Evolutionary conservation across 2,329 filamentous ascomycete genomes (phyloP).

Genomic region (Exophiala sideris): DNA sequence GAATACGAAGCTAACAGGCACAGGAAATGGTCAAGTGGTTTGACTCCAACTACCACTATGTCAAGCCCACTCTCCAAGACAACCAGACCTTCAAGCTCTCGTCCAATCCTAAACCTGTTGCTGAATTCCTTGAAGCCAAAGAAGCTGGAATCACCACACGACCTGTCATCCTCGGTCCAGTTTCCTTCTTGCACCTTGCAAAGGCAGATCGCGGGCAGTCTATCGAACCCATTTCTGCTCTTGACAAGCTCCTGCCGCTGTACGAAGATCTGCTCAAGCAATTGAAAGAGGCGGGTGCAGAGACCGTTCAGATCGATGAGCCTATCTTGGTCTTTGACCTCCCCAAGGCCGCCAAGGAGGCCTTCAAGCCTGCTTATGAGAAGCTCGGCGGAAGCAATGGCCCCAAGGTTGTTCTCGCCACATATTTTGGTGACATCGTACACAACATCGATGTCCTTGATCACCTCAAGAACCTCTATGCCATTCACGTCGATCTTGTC

Average conservation of each 20-base stretch:
- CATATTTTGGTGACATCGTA: constrained; percentile 98
- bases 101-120: constrained; percentile 85
- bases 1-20: constrained; percentile 6
- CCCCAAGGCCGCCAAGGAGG: constrained; percentile 81
- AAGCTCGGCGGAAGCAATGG: constrained; percentile 76
- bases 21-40: constrained; percentile 99
- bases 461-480: constrained; percentile 69
- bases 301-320: constrained; percentile 98
- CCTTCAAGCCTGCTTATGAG: constrained; percentile 97
- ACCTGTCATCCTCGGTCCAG: constrained; percentile 90
- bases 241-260: constrained; percentile 88
- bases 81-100: constrained; percentile 92
- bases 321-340: constrained; percentile 95
- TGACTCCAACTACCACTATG: constrained; percentile 99
- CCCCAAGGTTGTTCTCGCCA: constrained; percentile 85
- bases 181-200: constrained; percentile 94
- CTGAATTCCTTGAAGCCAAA: constrained; percentile 96
- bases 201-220: constrained; percentile 96
- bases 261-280: constrained; percentile 89
- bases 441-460: constrained; percentile 95
- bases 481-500: constrained; percentile 91
- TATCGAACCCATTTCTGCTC: constrained; percentile 88
- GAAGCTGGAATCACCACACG: constrained; percentile 89
- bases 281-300: constrained; percentile 93
- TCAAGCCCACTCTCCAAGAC: constrained; percentile 97